Evolutionary conservation across 1,284 basidiomycete genomes (phyloP).

Genomic region (Sanghuangporus weigelae): DNA sequence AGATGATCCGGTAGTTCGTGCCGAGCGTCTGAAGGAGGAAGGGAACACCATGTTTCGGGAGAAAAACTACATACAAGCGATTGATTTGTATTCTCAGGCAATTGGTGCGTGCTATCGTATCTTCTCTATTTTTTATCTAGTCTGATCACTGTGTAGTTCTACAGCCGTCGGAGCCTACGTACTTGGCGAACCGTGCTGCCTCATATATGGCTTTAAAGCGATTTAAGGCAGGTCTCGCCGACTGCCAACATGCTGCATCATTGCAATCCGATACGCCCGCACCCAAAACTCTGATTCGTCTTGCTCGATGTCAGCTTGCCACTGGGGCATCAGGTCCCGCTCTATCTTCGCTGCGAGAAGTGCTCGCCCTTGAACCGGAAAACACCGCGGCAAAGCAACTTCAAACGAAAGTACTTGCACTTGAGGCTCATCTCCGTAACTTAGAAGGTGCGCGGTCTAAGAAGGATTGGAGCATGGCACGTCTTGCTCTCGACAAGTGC

Average conservation of each 20-base stretch:
- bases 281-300: slow-evolving; percentile 69
- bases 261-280: slow-evolving; percentile 50
- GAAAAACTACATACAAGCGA: slow-evolving; percentile 62
- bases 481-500: slow-evolving; percentile 70
- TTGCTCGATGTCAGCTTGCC: slow-evolving; percentile 77
- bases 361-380: slow-evolving; percentile 49
- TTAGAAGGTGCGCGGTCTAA: slow-evolving; percentile 52
- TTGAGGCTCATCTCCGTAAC: slow-evolving; percentile 61
- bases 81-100: slow-evolving; percentile 76
- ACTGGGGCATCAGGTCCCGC: slow-evolving; percentile 64
- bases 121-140: neutral
- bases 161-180: slow-evolving; percentile 66
- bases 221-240: slow-evolving; percentile 68
- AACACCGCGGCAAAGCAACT: slow-evolving; percentile 55
- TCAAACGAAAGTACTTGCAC: slow-evolving; percentile 52
- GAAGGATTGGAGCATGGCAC: slow-evolving; percentile 65
- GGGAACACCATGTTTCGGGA: slow-evolving; percentile 75
- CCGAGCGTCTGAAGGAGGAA: slow-evolving; percentile 64
- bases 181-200: slow-evolving; percentile 82
- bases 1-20: slow-evolving; percentile 30
- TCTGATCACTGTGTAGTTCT: slow-evolving; percentile 39
- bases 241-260: slow-evolving; percentile 71
- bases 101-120: slow-evolving; percentile 42
- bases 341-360: slow-evolving; percentile 53
- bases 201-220: slow-evolving; percentile 79